These are phyloP conservation scores for Fragosphaeria purpurea DNA, from an alignment of 2,329 filamentous ascomycete species.

Conservation along the genomic window DNA sequence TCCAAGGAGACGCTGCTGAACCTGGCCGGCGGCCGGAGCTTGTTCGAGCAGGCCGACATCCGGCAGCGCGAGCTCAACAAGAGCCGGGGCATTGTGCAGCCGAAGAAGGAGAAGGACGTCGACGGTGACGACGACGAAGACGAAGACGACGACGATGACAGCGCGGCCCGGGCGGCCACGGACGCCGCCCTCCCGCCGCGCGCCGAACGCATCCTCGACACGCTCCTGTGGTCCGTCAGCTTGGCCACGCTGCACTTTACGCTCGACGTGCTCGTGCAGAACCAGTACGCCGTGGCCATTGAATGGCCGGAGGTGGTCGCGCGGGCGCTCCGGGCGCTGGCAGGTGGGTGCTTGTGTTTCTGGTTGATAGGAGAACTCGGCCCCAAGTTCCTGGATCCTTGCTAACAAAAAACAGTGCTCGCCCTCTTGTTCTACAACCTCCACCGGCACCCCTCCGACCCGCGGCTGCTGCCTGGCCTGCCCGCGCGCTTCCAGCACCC, in stretches of 20 bases:
- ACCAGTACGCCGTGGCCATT: conserved; percentile 64
- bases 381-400: no score
- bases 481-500: conserved; percentile 33
- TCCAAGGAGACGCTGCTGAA: conserved; percentile 61
- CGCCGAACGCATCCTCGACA: conserved; percentile 44
- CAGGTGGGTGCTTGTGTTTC: conserved; percentile 4
- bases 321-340: conserved; percentile 42
- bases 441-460: conserved; percentile 41
- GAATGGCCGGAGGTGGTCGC: conserved; percentile 44
- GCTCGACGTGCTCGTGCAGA: conserved; percentile 67
- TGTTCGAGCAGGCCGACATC: conserved; percentile 41
- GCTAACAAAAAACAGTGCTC: no score
- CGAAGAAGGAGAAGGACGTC: conserved; percentile 12
- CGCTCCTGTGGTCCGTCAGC: conserved; percentile 48
- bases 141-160: conserved; percentile 18
- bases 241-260: conserved; percentile 67
- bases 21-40: conserved; percentile 54
- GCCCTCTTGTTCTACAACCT: conserved; percentile 45
- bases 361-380: no score
- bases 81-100: conserved; percentile 16
- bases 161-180: no score
- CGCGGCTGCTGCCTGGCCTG: conserved; percentile 39
- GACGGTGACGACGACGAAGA: conserved; percentile 26
- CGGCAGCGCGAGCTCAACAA: conserved; percentile 26
- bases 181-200: conserved; percentile 28